Evolutionary conservation across 805 yeast genomes (phyloP), one percentile per base, ranked within the genome.

Genomic region (Millerozyma acaciae): DNA sequence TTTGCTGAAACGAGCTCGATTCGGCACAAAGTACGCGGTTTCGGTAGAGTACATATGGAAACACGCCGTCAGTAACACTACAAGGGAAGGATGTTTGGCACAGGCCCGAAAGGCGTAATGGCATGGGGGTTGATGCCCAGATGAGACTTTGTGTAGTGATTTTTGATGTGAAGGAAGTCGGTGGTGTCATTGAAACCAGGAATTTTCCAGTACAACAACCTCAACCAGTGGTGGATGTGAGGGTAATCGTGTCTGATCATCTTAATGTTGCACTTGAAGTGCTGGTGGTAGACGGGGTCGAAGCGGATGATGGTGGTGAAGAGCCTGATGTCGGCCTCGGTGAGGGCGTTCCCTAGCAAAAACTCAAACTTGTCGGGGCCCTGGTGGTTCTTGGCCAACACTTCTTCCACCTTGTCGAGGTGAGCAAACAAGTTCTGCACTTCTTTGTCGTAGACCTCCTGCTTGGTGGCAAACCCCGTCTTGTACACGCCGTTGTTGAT

Each of bases 401-500:
- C 57, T 10, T 53, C 52, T 58, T 87, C 96, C 29, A 84, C 78
- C 47, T 75, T 76, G 47, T 84, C 89, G 51, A 87, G 67, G 42
- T 78, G 72, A 17, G 62, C 61, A 55, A 88, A 89, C 21, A 89
- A 61, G 26, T 70, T 73, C 21, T 47, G 56, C 3, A 82, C 85
- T 47, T 81, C 81, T 33, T 63, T 63, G 43, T 84, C 90, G 52
- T 89, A 89, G 8, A 80, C 84, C 42, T 82, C 87, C 58, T 86
- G 95, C 36, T 72, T 72, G 8, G 87, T 78, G 4, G 96, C 86
- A 59, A 89, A 90, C 0, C 97, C 97, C 2, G 93, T 45, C 62
- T 87, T 90, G 70, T 90, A 90, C 25, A 89, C 97, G 24, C 96
- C 97, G 52, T 84, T 86, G 70, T 89, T 88, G 57, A 90, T 83